Evolutionary conservation across 352 stramenopile genomes (phyloP).

Genomic region (Phytopythium ostracodes): DNA sequence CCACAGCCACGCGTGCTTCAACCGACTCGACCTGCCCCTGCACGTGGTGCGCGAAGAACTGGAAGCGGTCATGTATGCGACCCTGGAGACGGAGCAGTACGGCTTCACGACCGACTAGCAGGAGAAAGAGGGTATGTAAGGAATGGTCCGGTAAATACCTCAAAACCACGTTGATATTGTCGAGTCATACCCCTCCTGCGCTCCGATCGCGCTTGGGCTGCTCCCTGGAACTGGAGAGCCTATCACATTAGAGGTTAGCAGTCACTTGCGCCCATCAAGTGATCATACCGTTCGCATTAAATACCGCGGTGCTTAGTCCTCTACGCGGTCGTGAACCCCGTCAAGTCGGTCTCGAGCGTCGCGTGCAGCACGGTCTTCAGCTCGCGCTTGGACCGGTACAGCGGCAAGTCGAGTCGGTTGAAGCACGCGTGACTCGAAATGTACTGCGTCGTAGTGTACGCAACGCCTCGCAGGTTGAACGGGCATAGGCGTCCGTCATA

Average conservation of each 20-base stretch:
- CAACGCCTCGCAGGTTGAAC: constrained; percentile 68
- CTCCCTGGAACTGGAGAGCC: too few relatives aligned
- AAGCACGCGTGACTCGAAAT: constrained; percentile 79
- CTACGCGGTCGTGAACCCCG: constrained; percentile 64
- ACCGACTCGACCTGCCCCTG: constrained; percentile 91
- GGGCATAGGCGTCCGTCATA: constrained; percentile 75
- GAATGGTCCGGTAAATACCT: constrained; percentile 43
- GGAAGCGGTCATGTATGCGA: constrained; percentile 38
- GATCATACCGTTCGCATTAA: not conserved
- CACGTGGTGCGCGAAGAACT: constrained; percentile 87
- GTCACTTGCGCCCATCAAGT: too few relatives aligned
- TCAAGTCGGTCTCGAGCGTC: constrained; percentile 59
- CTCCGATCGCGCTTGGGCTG: too few relatives aligned
- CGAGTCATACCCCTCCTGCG: not conserved
- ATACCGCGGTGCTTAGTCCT: not conserved
- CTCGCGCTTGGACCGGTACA: constrained; percentile 91
- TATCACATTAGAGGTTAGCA: too few relatives aligned
- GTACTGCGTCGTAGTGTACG: constrained; percentile 42
- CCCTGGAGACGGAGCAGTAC: constrained; percentile 47
- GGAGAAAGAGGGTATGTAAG: constrained; percentile 24
- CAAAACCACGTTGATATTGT: constrained; percentile 20
- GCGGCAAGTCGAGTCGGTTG: constrained; percentile 92
- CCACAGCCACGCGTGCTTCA: constrained; percentile 62
- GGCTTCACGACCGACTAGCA: constrained; percentile 58
- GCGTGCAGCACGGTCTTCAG: constrained; percentile 58